A percentile compares a stretch with the other conserved stretches of the same genome.
Conservation (phyloP, 2,329 filamentous ascomycete genomes). For the Thyridium curvatum region DNA sequence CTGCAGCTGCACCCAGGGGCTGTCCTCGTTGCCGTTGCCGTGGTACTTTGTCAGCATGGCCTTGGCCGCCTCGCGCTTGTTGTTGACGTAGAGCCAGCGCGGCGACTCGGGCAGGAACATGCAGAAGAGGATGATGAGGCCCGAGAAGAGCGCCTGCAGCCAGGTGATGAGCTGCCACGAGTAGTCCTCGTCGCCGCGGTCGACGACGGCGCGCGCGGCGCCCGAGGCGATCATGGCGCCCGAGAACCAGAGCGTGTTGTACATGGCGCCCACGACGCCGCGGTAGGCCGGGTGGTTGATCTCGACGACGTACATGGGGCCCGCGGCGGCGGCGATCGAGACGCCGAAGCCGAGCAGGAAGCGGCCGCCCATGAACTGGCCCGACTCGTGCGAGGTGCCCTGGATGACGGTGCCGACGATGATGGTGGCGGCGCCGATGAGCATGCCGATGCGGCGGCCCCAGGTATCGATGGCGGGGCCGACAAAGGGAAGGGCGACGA, state of each 20-base stretch:
- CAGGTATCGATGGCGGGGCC: constrained; percentile 39
- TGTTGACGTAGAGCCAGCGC: constrained; percentile 21
- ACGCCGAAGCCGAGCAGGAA: constrained; percentile 56
- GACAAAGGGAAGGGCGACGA: constrained; percentile 38
- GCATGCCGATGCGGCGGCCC: constrained; percentile 40
- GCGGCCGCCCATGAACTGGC: constrained; percentile 47
- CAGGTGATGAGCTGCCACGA: constrained; percentile 36
- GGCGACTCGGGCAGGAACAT: constrained; percentile 25
- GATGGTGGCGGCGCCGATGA: constrained; percentile 34
- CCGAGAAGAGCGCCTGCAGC: constrained; percentile 36
- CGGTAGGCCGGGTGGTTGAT: constrained; percentile 35
- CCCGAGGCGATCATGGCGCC: constrained; percentile 46
- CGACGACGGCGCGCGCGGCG: constrained; percentile 35
- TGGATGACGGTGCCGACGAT: constrained; percentile 40
- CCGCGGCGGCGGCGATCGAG: constrained; percentile 37
- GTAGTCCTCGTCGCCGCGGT: constrained; percentile 22
- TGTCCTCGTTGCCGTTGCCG: constrained; percentile 29
- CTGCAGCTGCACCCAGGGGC: constrained; percentile 30
- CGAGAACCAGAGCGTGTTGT: constrained; percentile 38
- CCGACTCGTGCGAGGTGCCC: constrained; percentile 26
- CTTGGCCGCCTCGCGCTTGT: constrained; percentile 18
- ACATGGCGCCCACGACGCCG: constrained; percentile 32
- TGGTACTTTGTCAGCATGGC: constrained; percentile 25
- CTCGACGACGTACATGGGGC: constrained; percentile 41
- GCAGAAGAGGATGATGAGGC: constrained; percentile 23